Percentiles rank a stretch among this genome's conserved stretches.
phyloP scores from a whole-genome alignment of 306 rosid genomes.

The Quillaja saponaria region DNA sequence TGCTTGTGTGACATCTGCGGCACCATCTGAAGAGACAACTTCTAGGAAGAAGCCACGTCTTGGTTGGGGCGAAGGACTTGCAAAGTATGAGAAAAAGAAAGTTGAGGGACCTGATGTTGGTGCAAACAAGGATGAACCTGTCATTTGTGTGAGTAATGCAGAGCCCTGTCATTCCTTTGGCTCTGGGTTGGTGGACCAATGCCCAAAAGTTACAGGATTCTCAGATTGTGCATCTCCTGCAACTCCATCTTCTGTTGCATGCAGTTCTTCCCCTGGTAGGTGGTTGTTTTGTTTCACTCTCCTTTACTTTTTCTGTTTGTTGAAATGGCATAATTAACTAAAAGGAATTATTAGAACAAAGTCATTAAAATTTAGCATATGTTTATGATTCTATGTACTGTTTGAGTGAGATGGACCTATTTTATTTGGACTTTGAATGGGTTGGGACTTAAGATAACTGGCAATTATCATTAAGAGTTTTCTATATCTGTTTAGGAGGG shows the following conservation, averaged over 20 bases:
- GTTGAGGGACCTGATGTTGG: slow-evolving; percentile 76
- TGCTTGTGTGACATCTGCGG: slow-evolving; percentile 68
- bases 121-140: slow-evolving; percentile 54
- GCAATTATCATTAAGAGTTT: background rate
- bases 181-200: slow-evolving; percentile 64
- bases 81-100: slow-evolving; percentile 92
- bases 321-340: background rate
- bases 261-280: slow-evolving; percentile 95
- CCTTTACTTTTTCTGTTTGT: background rate
- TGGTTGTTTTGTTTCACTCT: background rate
- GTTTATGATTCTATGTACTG: too few relatives aligned
- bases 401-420: too few relatives aligned
- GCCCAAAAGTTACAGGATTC: slow-evolving; percentile 57
- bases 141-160: slow-evolving; percentile 39
- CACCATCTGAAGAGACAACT: slow-evolving; percentile 61
- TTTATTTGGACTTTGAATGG: background rate
- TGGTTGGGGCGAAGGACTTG: slow-evolving; percentile 97
- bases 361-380: too few relatives aligned
- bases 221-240: slow-evolving; percentile 90
- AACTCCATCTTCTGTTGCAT: slow-evolving; percentile 94
- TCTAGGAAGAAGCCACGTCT: slow-evolving; percentile 92
- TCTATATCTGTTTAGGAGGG: background rate
- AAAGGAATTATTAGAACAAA: too few relatives aligned
- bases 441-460: background rate
- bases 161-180: slow-evolving; percentile 53